Base-by-base conservation (phyloP, 2,329 filamentous ascomycete genomes). In the Botrytis byssoidea region DNA sequence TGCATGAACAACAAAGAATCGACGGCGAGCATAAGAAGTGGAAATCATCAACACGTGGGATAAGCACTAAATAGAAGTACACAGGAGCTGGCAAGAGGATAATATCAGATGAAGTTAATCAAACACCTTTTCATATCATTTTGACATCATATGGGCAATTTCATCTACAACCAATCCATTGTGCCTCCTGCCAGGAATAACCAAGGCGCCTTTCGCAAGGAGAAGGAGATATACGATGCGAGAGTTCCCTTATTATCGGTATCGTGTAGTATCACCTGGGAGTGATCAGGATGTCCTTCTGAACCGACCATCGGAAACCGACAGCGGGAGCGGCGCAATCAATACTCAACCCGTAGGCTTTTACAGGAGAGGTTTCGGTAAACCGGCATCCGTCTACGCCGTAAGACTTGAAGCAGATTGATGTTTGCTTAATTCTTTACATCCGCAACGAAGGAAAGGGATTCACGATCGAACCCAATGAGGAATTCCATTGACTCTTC, bases 31-130 rank as follows among this genome's bases (percentile, higher is more conserved):
- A 67, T 59, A 44, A 32, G 44, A 72, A 57, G 61, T 44, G 40
- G n/a, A 7, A 64, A 67, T 59, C n/a, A 42, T 37, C 1, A 35
- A 22, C 70, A 60, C 48, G 48, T 68, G 61, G 35, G 25, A 48
- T 72, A 55, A 72, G 70, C 63, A 37, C 70, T 68, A 72, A n/a
- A 29, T 29, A 16, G 46, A 72, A 57, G 16, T 57, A 29, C n/a
- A 29, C 44, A 59, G 32, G 63, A 60, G 40, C 10, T 57, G 35
- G 35, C 16, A 42, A 32, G 42, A 42, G 48, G 6, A 40, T 12
- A 25, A 51, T 57, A 37, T 35, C 35, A 51, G 37, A 42, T 29
- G 37, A 40, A 48, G n/a, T 32, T 7, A 35, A 48, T 60, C 68
- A 40, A 44, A 22, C 40, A 44, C 51, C 16, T 8, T 32, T 51